A percentile compares a stretch with the other conserved stretches of the same genome.
These are phyloP conservation scores for Metschnikowia matae DNA, from an alignment of 805 yeast species.

Conservation along the genomic window DNA sequence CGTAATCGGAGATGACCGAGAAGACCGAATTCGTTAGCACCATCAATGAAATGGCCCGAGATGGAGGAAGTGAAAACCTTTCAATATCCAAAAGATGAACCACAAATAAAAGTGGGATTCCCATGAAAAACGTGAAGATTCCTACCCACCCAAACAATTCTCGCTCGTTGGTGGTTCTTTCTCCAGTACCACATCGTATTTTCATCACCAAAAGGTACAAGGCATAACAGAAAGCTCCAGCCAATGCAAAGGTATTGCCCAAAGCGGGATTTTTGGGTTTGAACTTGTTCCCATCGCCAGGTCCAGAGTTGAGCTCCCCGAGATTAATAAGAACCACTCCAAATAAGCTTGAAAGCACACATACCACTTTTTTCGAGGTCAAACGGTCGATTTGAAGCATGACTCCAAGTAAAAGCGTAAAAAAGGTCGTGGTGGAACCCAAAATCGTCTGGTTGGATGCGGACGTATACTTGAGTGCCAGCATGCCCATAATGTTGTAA, in stretches of 20 bases:
- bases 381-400: constrained; percentile 39
- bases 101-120: constrained; percentile 36
- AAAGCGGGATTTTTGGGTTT: constrained; percentile 36
- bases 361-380: constrained; percentile 37
- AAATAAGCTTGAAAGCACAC: constrained; percentile 41
- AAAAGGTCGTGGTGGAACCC: constrained; percentile 49
- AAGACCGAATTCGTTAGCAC: constrained; percentile 41
- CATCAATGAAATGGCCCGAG: constrained; percentile 27
- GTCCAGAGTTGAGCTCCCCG: constrained; percentile 5
- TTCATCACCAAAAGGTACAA: constrained; percentile 43
- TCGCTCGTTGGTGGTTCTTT: constrained; percentile 43
- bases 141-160: constrained; percentile 48
- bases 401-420: constrained; percentile 45
- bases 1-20: constrained; percentile 47
- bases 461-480: constrained; percentile 46
- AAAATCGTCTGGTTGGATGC: constrained; percentile 52
- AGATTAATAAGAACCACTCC: constrained; percentile 47
- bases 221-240: constrained; percentile 47
- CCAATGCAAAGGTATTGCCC: constrained; percentile 44
- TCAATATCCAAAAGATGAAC: constrained; percentile 40
- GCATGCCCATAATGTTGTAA: constrained; percentile 39
- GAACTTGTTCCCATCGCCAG: constrained; percentile 19
- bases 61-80: constrained; percentile 38
- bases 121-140: constrained; percentile 33
- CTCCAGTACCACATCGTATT: constrained; percentile 41